Evolutionary conservation across 2,329 filamentous ascomycete species (phyloP).

Genomic region (Stagonosporopsis tanaceti): DNA sequence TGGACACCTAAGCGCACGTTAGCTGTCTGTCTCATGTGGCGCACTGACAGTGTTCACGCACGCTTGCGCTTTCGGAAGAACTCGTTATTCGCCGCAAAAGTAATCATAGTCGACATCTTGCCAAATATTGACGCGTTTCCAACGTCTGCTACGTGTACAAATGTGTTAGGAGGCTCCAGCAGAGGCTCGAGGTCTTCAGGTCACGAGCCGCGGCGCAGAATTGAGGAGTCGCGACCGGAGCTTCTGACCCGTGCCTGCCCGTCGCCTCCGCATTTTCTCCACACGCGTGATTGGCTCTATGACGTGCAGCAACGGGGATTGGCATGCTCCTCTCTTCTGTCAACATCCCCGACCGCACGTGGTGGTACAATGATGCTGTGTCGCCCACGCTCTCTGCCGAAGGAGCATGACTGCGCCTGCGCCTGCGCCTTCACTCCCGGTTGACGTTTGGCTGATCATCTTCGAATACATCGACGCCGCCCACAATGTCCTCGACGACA

Average conservation of each 20-base stretch:
- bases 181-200: slow-evolving; percentile 29
- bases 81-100: slow-evolving; percentile 56
- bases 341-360: slow-evolving; percentile 6
- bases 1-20: slow-evolving; percentile 47
- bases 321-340: slow-evolving; percentile 2
- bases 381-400: neutral
- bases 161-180: slow-evolving; percentile 22
- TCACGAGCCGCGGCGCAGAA: slow-evolving; percentile 32
- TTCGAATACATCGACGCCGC: slow-evolving; percentile 19
- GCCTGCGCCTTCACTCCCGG: slow-evolving; percentile 7
- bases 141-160: slow-evolving; percentile 14
- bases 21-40: slow-evolving; percentile 30
- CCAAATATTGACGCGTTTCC: slow-evolving; percentile 16
- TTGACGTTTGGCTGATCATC: slow-evolving; percentile 32
- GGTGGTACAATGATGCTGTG: slow-evolving; percentile 9
- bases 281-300: slow-evolving; percentile 19
- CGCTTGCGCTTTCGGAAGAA: slow-evolving; percentile 55
- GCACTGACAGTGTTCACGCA: slow-evolving; percentile 32
- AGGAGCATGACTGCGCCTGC: slow-evolving; percentile 7
- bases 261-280: slow-evolving; percentile 19
- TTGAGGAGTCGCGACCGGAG: slow-evolving; percentile 22
- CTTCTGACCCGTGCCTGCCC: slow-evolving; percentile 10
- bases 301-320: slow-evolving; percentile 21
- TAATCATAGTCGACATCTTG: slow-evolving; percentile 53
- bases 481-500: slow-evolving; percentile 5